phyloP scores from a whole-genome alignment of 2,329 filamentous ascomycete genomes.

The Arthrobotrys conoides region DNA sequence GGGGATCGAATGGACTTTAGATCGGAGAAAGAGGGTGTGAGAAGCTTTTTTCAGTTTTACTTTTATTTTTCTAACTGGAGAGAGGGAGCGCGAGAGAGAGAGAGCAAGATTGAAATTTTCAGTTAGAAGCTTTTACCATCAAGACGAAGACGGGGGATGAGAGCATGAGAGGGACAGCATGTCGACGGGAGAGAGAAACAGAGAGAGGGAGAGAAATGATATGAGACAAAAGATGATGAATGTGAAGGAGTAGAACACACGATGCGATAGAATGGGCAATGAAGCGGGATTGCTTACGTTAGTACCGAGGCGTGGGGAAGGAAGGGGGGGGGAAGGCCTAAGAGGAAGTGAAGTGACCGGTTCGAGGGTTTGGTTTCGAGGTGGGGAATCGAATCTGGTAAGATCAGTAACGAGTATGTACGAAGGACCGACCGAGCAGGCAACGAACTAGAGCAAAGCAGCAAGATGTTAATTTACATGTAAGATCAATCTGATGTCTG shows the following conservation, averaged over 20 bases:
- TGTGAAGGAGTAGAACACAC: background rate
- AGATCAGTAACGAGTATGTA: slow-evolving; percentile 46
- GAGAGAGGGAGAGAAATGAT: background rate
- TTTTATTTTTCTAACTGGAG: background rate
- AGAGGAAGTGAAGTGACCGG: background rate
- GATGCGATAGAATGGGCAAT: background rate
- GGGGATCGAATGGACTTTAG: background rate
- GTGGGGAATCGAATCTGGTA: slow-evolving; percentile 52
- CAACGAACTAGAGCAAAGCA: too few species aligned
- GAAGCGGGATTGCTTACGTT: slow-evolving; percentile 29
- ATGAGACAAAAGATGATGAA: background rate
- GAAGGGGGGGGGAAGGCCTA: background rate
- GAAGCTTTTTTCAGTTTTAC: background rate
- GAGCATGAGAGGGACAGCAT: background rate
- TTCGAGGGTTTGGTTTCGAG: slow-evolving; percentile 12
- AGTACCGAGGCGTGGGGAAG: slow-evolving; percentile 11
- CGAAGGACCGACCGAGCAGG: background rate
- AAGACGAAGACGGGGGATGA: background rate
- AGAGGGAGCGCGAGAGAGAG: too few species aligned
- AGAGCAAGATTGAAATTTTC: slow-evolving; percentile 2
- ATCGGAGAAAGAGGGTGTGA: slow-evolving; percentile 3
- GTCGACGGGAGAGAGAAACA: background rate
- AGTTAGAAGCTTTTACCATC: background rate
- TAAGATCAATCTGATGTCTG: background rate
- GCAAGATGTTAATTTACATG: background rate